Conservation (phyloP, 2,329 filamentous ascomycete genomes). For the Arthrobotrys iridis region DNA sequence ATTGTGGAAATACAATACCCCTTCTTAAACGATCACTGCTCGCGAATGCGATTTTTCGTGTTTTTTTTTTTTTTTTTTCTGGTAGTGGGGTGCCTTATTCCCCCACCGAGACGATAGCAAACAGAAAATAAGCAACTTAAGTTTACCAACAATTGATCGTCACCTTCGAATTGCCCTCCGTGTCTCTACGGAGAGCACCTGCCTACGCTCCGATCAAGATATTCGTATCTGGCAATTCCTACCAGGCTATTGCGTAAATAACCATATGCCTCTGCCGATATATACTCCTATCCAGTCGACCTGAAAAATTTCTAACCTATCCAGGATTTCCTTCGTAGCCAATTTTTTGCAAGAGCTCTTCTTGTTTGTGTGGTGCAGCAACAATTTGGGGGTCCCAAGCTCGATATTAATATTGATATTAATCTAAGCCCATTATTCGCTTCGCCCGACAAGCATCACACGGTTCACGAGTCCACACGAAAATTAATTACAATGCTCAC, state of each 20-base stretch:
- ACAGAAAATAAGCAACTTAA: constrained; percentile 17
- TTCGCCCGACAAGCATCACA: not conserved
- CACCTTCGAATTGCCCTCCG: constrained; percentile 9
- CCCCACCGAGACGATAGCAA: constrained; percentile 9
- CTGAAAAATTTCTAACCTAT: not conserved
- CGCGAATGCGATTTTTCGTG: not conserved
- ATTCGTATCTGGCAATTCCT: constrained; percentile 23
- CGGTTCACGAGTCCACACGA: not conserved
- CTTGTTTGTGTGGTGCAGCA: not conserved
- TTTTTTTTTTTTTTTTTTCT: constrained; percentile 4
- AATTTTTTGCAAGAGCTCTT: not conserved
- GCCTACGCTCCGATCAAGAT: constrained; percentile 1
- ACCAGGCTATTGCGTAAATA: constrained; percentile 12
- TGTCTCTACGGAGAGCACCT: constrained; percentile 2
- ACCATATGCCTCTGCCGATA: constrained; percentile 14
- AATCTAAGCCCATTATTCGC: not conserved
- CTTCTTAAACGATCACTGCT: not conserved
- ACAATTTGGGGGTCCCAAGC: not conserved
- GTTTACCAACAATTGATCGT: not conserved
- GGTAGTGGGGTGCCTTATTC: constrained; percentile 10
- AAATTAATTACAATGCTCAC: constrained; percentile 1
- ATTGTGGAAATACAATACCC: not conserved
- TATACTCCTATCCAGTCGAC: not conserved
- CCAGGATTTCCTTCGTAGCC: not conserved
- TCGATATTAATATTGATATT: not conserved